Conservation (phyloP, 208 protist genomes). For the Leishmania major region DNA sequence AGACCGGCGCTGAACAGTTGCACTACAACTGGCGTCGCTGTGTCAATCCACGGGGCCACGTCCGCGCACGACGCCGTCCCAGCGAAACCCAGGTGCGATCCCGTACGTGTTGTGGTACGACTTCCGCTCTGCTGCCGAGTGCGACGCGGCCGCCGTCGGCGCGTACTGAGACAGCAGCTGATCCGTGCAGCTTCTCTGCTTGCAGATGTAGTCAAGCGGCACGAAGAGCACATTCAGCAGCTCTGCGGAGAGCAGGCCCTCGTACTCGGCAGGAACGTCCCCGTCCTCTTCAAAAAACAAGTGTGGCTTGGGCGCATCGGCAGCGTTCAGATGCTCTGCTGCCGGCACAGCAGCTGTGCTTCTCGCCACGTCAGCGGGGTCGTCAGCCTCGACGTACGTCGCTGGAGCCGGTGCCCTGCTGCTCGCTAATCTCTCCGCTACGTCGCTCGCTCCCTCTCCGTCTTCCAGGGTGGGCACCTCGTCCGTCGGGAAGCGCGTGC, state of each 20-base stretch:
- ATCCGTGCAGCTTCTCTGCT: constrained; percentile 40
- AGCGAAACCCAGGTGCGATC: constrained; percentile 69
- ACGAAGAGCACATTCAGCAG: constrained; percentile 56
- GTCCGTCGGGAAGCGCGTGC: constrained; percentile 19
- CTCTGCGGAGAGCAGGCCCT: constrained; percentile 56
- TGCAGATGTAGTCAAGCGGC: constrained; percentile 47
- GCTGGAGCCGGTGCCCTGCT: not conserved
- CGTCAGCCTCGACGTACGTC: not conserved
- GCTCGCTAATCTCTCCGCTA: not conserved
- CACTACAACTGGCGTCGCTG: not conserved
- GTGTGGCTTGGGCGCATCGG: not conserved
- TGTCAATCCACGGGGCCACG: constrained; percentile 24
- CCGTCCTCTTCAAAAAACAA: constrained; percentile 39
- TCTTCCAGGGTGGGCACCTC: constrained; percentile 6
- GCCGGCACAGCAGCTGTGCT: not conserved
- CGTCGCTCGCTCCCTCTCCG: not conserved
- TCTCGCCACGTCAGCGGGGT: not conserved
- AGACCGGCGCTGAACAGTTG: not conserved
- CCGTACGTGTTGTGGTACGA: constrained; percentile 27
- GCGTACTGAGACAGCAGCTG: constrained; percentile 79
- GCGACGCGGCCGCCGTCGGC: constrained; percentile 10
- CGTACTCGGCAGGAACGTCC: constrained; percentile 65
- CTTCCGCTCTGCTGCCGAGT: not conserved
- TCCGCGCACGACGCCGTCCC: constrained; percentile 88
- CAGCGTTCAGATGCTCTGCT: not conserved